Evolutionary conservation across 2,329 filamentous ascomycete genomes (phyloP), one percentile per base, ranked within the genome.

Genomic region (Verticillium zaregamsianum): DNA sequence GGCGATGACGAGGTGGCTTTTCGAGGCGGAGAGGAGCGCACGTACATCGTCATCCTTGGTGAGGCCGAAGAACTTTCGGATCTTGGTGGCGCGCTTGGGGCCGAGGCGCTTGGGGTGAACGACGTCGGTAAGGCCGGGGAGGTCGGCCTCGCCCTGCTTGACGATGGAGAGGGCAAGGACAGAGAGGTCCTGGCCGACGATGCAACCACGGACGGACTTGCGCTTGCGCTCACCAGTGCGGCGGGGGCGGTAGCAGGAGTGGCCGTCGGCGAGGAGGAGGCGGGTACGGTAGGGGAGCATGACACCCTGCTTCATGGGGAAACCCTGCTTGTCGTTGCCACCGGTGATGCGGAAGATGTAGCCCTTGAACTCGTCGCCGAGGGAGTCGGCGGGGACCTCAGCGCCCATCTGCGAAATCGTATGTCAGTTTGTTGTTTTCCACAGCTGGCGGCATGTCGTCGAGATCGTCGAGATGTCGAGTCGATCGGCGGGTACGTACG

Each of bases 301-400:
- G 80, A 96, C 91, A 87, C 95, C 95, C 90, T 99, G 96, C 93
- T 99, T 99, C 95, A 99, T 99, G 74, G 95, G 95, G 89, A 99
- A 99, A 86, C 95, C 95, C 88, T 99, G 96, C 92, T 99, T 99
- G 91, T 99, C 95, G 91, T 99, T 99, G 79, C 96, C 95, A 78
- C 95, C 96, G 76, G 95, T 99, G 86, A 99, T 98, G 80, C 89
- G 90, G 90, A 99, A 93, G 86, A 99, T 90, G 87, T 99, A 99
- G 82, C 95, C 95, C 88, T 97, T 97, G 91, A 96, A 99, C 85
- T 99, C 95, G 79, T 98, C 93, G 77, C 95, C 95, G 76, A 99
- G 87, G 78, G 89, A 90, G 85, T 99, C 96, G 76, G 90, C 95
- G 73, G 91, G 83, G 74, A 99, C 91, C 85, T 97, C 92, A 76